Conservation (phyloP, 2,329 filamentous ascomycete genomes). For the Talaromyces funiculosus region DNA sequence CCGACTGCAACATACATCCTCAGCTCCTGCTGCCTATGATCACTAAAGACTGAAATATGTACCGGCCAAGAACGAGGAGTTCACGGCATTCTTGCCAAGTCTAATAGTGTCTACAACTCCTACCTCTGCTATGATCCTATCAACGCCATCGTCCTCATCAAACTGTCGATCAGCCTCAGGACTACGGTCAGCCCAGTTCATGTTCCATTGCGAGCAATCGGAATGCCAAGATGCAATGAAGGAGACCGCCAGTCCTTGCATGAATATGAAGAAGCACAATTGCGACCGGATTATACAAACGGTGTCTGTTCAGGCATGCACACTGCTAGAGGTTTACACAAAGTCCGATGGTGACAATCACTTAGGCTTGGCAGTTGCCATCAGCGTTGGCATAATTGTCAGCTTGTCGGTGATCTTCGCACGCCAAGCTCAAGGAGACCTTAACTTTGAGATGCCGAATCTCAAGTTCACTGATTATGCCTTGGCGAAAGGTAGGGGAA, state of each 20-base stretch:
- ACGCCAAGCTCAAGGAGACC: conserved; percentile 2
- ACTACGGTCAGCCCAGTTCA: background rate
- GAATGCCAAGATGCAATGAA: conserved; percentile 6
- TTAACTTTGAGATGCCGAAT: background rate
- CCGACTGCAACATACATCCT: background rate
- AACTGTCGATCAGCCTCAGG: background rate
- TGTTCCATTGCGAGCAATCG: background rate
- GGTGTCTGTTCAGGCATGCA: background rate
- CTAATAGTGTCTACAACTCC: conserved; percentile 2
- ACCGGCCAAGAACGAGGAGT: background rate
- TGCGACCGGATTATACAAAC: background rate
- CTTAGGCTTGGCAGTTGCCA: background rate
- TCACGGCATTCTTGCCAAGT: conserved; percentile 7
- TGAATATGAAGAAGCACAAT: background rate
- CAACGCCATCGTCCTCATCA: background rate
- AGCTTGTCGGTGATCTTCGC: conserved; percentile 6
- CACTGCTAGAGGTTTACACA: conserved; percentile 3
- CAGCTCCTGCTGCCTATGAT: background rate
- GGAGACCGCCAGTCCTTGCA: conserved; percentile 3
- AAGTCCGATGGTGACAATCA: conserved; percentile 2
- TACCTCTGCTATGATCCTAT: background rate
- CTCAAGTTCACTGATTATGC: background rate
- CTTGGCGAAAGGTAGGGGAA: background rate
- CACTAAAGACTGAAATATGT: background rate
- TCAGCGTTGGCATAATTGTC: background rate